Evolutionary conservation across 2,329 filamentous ascomycete species (phyloP), one percentile per base, ranked within the genome.

Genomic region (Didymella exigua): DNA sequence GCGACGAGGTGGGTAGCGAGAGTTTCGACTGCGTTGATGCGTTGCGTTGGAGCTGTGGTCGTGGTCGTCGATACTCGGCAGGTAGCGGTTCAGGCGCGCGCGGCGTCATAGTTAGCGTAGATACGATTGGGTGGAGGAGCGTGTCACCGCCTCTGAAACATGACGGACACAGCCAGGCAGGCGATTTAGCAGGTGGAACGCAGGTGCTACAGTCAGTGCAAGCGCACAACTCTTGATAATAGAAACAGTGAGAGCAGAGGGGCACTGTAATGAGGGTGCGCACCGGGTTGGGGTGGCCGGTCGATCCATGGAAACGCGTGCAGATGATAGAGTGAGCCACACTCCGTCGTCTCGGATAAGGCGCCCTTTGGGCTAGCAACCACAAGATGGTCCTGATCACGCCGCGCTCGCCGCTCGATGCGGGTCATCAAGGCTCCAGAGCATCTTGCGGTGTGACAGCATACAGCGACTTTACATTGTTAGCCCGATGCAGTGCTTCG

Each of bases 1-100:
- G 72, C 42, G 72, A 74, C 13, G 69, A 71, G 26, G 67, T 64
- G 42, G 68, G 68, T 45, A 68, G 56, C 33, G 73, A 74, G 46
- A 62, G 53, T 58, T 76, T 76, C 51, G 71, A 74, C 51, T 64
- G 61, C 18, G 67, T 55, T 27, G 73, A 75, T 44, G 60, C 60
- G 68, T 73, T 60, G 54, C 72, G 65, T 43, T 53, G 49, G 23
- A 70, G 59, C 43, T 70, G 55, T 24, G 68, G 70, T 26, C 66
- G 68, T 49, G 58, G 48, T 34, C 58, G 63, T 44, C 57, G 57
- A 38, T 70, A 66, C 48, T 61, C 69, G 40, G 46, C 18, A 49
- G 33, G 48, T 11, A 43, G 23, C n/a, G 18, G 33, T 33, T 49
- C 38, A 33, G 51, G 51, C 18, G 52, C 52, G 40, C 67, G 65